These are phyloP conservation scores for Aureobasidium sp. DNA, from an alignment of 2,329 filamentous ascomycete species.

Conservation along the genomic window DNA sequence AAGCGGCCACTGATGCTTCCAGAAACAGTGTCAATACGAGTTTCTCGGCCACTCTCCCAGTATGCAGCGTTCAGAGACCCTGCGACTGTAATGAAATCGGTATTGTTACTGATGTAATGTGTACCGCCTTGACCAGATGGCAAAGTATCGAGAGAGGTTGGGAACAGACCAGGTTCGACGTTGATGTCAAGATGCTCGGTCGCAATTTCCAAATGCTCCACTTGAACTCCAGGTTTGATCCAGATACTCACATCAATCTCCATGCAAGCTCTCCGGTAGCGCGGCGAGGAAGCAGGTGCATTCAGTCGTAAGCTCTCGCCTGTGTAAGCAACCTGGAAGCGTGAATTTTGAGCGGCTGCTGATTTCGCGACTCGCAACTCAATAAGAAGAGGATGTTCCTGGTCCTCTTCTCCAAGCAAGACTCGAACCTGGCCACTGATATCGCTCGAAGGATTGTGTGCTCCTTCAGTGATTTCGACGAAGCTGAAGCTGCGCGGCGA, in stretches of 20 bases:
- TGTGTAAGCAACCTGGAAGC: constrained; percentile 26
- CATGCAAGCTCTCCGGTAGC: constrained; percentile 28
- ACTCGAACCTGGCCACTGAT: constrained; percentile 35
- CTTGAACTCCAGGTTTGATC: constrained; percentile 27
- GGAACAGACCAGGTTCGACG: constrained; percentile 28
- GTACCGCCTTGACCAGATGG: constrained; percentile 21
- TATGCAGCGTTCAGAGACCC: constrained; percentile 28
- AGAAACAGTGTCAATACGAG: constrained; percentile 33
- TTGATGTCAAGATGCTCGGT: constrained; percentile 34
- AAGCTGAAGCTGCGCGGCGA: constrained; percentile 3
- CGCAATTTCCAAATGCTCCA: constrained; percentile 31
- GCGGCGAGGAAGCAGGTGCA: constrained; percentile 17
- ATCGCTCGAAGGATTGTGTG: constrained; percentile 19
- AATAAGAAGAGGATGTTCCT: constrained; percentile 31
- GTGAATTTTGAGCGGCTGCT: constrained; percentile 26
- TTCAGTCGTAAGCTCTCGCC: constrained; percentile 20
- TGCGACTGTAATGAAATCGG: constrained; percentile 30
- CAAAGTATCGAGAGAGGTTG: not conserved
- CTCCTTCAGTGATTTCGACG: constrained; percentile 24
- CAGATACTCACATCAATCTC: constrained; percentile 33
- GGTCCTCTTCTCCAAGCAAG: constrained; percentile 28
- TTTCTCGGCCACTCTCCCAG: constrained; percentile 32
- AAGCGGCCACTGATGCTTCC: constrained; percentile 38
- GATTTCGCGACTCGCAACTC: constrained; percentile 34
- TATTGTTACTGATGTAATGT: constrained; percentile 26